Base-by-base conservation (phyloP, 495 filamentous ascomycete species). In the Lasiosphaeria hispida region DNA sequence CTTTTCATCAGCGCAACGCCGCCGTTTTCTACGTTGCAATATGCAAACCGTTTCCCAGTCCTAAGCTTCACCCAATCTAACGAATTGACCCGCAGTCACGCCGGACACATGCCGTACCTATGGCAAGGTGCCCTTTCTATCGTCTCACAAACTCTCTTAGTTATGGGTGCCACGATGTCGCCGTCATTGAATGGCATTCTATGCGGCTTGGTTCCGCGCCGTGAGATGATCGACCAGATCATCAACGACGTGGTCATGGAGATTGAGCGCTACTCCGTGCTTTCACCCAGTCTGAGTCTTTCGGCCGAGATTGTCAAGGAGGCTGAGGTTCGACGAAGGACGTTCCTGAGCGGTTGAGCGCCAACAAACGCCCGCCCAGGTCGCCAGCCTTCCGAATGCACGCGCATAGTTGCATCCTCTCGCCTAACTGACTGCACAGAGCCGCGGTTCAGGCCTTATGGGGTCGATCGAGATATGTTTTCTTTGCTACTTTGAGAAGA, bases 151-250 rank as follows among this genome's bases (percentile, higher is more conserved):
- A 86, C 87, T 2, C 76, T 92, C 34, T 71, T 93, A 39, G 83
- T 92, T 37, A 92, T 92, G 89, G 88, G 88, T 7, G 88, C 88
- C 48, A 91, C 85, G 14, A 89, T 92, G 85, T 89, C 85, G n/a
- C 85, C 84, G 10, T 84, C 84, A 7, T 80, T 92, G 9, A 83
- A 83, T 10, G 78, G 74, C 40, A 80, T 91, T 18, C 80, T 92
- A 14, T 84, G 87, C 48, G 82, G 85, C 7, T 72, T 81, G 9
- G 69, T 77, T 11, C 68, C 77, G 42, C 77, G 77, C 54, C 74
- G 73, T 52, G 80, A 85, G 44, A 76, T 81, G 53, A 83, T 91
- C 51, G 86, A 92, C 66, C 76, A 80, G 37, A 88, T 92, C 62
- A 90, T 92, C 73, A 83, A 84, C 61, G 80, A 85, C 42, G 88